These are phyloP conservation scores for Termitomyces sp. DNA, from an alignment of 768 basidiomycete species.

Conservation along the genomic window DNA sequence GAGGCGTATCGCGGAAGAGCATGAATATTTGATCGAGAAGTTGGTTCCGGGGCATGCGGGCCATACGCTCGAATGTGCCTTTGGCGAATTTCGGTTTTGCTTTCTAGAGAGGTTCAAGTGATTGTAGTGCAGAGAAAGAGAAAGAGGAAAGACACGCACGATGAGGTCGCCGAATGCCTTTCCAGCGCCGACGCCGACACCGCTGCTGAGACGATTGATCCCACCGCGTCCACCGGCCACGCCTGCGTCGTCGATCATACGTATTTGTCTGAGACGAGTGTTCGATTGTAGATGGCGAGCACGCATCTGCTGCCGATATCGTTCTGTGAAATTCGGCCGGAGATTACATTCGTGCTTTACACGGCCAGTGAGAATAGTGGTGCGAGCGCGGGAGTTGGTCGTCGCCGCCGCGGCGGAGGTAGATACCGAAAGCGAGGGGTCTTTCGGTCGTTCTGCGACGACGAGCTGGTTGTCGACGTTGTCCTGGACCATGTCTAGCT, in stretches of 20 bases:
- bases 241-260: constrained; percentile 68
- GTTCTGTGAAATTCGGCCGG: constrained; percentile 60
- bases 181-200: constrained; percentile 53
- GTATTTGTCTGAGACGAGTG: constrained; percentile 59
- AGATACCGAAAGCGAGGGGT: constrained; percentile 31
- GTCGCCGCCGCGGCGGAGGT: constrained; percentile 33
- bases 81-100: constrained; percentile 63
- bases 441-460: constrained; percentile 78
- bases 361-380: constrained; percentile 72
- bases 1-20: constrained; percentile 71
- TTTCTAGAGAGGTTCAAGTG: constrained; percentile 33
- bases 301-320: constrained; percentile 68
- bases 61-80: constrained; percentile 79
- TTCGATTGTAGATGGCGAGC: constrained; percentile 63
- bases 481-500: constrained; percentile 84
- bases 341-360: constrained; percentile 80
- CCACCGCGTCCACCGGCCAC: constrained; percentile 65
- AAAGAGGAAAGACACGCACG: constrained; percentile 35
- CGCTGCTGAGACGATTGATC: constrained; percentile 75
- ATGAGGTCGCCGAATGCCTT: constrained; percentile 60
- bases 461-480: constrained; percentile 82
- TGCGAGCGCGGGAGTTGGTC: constrained; percentile 57
- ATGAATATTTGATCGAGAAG: constrained; percentile 79
- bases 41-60: constrained; percentile 87
- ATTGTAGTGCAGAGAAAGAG: constrained; percentile 1